Base-by-base conservation (phyloP, 192 early-diverging fungal genomes). In the Coemansia asiatica region DNA sequence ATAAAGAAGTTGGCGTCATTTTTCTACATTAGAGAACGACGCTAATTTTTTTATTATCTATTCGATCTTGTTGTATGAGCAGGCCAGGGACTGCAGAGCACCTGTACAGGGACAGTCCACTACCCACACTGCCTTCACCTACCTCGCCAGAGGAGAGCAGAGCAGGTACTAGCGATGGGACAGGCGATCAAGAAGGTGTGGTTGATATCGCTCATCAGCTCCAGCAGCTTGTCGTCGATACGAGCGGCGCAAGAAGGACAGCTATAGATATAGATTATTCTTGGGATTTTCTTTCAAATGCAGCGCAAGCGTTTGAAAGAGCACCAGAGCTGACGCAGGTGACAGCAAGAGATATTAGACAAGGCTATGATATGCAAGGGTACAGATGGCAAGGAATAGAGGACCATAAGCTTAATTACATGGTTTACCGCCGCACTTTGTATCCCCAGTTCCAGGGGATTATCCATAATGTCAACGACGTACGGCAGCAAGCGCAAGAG, bases 311-410 rank as follows among this genome's bases (percentile, higher is more conserved):
- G 58, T 81, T 81, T 66, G 79, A 63, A 35, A 69, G 67, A 18
- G 44, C 70, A 9, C 36, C 70, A 0, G 74, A 76, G 63, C 61
- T 77, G 13, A 63, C 57, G 7, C 65, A 83, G 35, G 64, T 77
- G 6, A 62, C 55, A 0, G 56, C 50, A 6, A 36, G 60, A 13
- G 75, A 77, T 15, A 36, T 72, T 16, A 62, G 66, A 36, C 55
- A 61, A 19, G 81, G 75, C 6, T 72, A 63, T 27, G 87, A 89
- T 36, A 44, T 84, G 31, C 88, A 89, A 55, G 88, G 88, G 10
- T 86, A 87, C 56, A 54, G 66, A 49, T 87, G 88, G 88, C 33
- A 55, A 23, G 79, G 74, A 15, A 22, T 64, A 10, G 63, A 67
- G 60, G 33, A 64, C 2, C 73, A 81, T 36, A 63, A 50, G 38